Base-by-base conservation (phyloP, 2,329 filamentous ascomycete species). In the Penicillium palitans region DNA sequence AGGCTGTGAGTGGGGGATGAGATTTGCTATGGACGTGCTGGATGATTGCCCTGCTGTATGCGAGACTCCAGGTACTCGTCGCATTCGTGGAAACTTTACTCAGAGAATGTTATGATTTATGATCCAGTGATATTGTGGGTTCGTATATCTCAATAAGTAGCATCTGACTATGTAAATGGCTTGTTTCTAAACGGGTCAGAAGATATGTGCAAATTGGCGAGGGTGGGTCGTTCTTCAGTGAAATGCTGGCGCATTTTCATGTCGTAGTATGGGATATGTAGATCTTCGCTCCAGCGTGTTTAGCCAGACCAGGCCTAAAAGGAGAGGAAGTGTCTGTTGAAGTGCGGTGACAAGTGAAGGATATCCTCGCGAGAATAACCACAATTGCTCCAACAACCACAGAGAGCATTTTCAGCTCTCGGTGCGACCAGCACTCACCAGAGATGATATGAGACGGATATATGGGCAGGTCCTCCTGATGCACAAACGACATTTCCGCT, bases 1-100 rank as follows among this genome's bases (percentile, higher is more conserved):
- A 78, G 74, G 55, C 69, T 84, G 58, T 81, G 62, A 69, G 39
- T 24, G 21, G 15, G 8, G 21, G 21, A n/a, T 19, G 24, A 3
- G 8, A 6, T 47, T 35, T 47, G 31, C 21, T 48, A 53, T 50
- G n/a, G 3, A 45, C 4, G 19, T 52, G 25, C 8, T 37, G 37
- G 21, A 29, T 42, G 29, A 12, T 3, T 51, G 21, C 6, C 17
- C 24, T 41, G 31, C 25, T n/a, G 10, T 31, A 25, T 17, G 40
- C 40, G 33, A 25, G 29, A 10, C 10, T 39, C 25, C 2, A 21
- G 25, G 13, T 25, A 35, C 12, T 35, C 10, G 27, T 25, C 24
- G 2, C 21, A 12, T 27, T 7, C 7, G 15, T 27, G 31, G 21
- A 6, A 29, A 53, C 25, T 4, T 21, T 47, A 21, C 8, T 53